Conservation (phyloP, 805 yeast species). For the Schizosaccharomyces pombe region DNA sequence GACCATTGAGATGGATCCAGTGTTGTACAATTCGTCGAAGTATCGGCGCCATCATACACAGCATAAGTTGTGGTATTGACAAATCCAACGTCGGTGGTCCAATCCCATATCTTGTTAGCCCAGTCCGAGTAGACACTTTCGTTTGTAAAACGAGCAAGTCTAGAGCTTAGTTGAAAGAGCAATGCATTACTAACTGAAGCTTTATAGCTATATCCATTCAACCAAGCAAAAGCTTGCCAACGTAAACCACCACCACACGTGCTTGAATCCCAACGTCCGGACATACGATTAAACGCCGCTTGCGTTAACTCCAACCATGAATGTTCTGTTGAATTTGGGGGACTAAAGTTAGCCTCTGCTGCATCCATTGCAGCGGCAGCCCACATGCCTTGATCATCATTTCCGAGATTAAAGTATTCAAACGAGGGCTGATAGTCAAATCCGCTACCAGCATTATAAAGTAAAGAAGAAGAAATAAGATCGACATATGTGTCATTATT, state of each 20-base stretch:
- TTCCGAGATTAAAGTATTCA: constrained; percentile 69
- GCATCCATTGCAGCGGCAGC: constrained; percentile 71
- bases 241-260: constrained; percentile 57
- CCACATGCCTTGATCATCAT: constrained; percentile 89
- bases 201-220: constrained; percentile 67
- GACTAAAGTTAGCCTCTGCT: constrained; percentile 58
- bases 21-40: constrained; percentile 22
- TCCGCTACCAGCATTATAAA: constrained; percentile 40
- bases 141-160: constrained; percentile 54
- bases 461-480: constrained; percentile 35
- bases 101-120: constrained; percentile 51
- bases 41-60: constrained; percentile 45
- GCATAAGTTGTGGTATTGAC: constrained; percentile 15
- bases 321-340: constrained; percentile 34
- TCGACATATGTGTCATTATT: constrained; percentile 40
- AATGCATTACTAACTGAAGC: constrained; percentile 75
- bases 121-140: constrained; percentile 51
- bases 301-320: constrained; percentile 62
- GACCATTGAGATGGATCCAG: constrained; percentile 42
- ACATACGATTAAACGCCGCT: constrained; percentile 72
- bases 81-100: constrained; percentile 33
- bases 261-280: constrained; percentile 46
- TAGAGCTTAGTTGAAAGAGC: constrained; percentile 56
- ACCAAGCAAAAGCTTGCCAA: constrained; percentile 84
- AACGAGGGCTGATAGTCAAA: constrained; percentile 56